Evolutionary conservation across 139 green algal genomes (phyloP), one percentile per base, ranked within the genome.

Genomic region (Chlamydomonas incerta): DNA sequence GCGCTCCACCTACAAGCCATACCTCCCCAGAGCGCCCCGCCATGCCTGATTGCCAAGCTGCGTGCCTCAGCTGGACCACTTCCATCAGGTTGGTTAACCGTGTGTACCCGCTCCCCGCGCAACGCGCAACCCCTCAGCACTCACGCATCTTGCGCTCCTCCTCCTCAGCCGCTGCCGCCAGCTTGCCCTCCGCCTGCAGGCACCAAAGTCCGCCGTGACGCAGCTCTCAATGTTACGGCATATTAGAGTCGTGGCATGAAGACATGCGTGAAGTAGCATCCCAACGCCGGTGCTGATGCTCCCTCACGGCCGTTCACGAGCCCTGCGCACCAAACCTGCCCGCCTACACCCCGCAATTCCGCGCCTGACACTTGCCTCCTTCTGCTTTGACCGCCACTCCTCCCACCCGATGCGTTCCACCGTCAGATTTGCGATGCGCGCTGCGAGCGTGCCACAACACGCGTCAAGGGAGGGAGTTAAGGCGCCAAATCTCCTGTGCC

Each of bases 301-400:
- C 13, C 20, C 13, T 28, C 58, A 66, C 58, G 23, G 5, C 13
- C 26, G 23, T 29, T 11, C 21, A 5, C 58, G 20, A 17, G 58
- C 58, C 13, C 58, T 31, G 26, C 31, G 11, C 10, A 8, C 34
- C 11, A 29, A 4, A 71, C 14, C 11, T 57, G 50, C 50, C 14
- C 50, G 11, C 11, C 11, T 57, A 14, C 50, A 10, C 11, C 50
- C 11, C 50, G 50, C 11, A 57, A 10, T 20, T 57, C 11, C 50
- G 50, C 26, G 4, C 62, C 34, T 20, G 6, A n/a, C 34, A 28
- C 71, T 23, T 55, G 71, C 74, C 77, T 83, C 90, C 65, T 93
- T 93, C 31, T 88, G 62, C 75, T 93, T 93, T n/a, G 62, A 58
- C 75, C 92, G 92, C 85, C 86, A 93, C 72, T 93, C 90, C 72